These are phyloP conservation scores for Apocynum venetum DNA, from an alignment of 257 asterid genomes.

Conservation along the genomic window DNA sequence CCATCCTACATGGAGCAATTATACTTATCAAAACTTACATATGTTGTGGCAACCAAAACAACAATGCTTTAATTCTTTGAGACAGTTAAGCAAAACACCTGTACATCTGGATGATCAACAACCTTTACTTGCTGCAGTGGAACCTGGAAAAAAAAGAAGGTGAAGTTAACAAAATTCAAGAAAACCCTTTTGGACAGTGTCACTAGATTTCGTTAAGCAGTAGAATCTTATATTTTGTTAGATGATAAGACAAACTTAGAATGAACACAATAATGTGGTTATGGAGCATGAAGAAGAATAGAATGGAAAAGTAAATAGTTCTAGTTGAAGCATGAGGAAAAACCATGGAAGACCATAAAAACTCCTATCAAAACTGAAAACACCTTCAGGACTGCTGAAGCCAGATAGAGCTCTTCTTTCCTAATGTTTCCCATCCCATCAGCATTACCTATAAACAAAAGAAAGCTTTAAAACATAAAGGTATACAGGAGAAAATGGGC, in stretches of 20 bases:
- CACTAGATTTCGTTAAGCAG: background rate
- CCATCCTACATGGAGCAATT: constrained; percentile 59
- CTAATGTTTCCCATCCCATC: constrained; percentile 73
- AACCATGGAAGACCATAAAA: background rate
- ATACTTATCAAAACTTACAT: background rate
- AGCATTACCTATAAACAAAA: constrained; percentile 56
- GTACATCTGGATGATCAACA: constrained; percentile 77
- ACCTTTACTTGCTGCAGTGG: constrained; percentile 64
- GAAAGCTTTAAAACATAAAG: constrained; percentile 7
- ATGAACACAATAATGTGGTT: background rate
- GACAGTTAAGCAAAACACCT: constrained; percentile 43
- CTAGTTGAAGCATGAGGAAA: background rate
- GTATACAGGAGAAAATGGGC: background rate
- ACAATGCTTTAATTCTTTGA: constrained; percentile 6
- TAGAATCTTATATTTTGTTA: background rate
- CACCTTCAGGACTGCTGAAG: constrained; percentile 79
- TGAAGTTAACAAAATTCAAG: constrained; percentile 12
- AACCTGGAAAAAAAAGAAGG: constrained; percentile 43
- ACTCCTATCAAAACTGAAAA: background rate
- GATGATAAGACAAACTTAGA: background rate
- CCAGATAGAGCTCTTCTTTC: constrained; percentile 73
- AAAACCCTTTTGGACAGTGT: background rate
- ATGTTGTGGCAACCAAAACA: background rate
- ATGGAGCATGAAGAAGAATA: background rate
- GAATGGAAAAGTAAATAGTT: background rate